phyloP scores from a whole-genome alignment of 1,284 basidiomycete genomes.

The Trichosporon sp. region DNA sequence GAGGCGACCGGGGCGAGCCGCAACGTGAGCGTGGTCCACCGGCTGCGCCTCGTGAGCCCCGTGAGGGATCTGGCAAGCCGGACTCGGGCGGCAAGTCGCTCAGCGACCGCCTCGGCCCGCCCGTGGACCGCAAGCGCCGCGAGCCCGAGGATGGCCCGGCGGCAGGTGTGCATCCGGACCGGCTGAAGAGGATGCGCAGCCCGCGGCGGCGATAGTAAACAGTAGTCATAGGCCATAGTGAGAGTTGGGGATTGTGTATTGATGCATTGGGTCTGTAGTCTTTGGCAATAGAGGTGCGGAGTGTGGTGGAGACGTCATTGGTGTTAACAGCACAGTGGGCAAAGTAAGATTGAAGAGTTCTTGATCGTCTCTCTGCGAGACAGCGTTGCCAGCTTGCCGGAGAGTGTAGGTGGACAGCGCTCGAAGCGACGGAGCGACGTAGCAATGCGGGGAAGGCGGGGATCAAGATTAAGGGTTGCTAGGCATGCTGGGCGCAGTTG shows the following conservation, averaged over 20 bases:
- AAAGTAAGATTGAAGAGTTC: background rate
- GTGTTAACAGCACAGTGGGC: no score
- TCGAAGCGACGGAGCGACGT: background rate
- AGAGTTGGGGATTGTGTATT: background rate
- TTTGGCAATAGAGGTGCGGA: no score
- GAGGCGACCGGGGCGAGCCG: background rate
- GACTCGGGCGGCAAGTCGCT: slow-evolving; percentile 1
- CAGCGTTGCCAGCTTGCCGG: no score
- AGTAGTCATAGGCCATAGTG: slow-evolving; percentile 10
- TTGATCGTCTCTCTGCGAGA: no score
- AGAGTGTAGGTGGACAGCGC: background rate
- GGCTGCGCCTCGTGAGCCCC: background rate
- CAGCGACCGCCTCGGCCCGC: slow-evolving; percentile 5
- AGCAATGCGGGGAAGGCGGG: background rate
- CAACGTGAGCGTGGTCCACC: background rate
- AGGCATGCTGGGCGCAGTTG: background rate
- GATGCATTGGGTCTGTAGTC: slow-evolving; percentile 5
- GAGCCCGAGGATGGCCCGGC: background rate
- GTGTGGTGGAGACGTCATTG: no score
- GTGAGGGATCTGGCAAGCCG: background rate
- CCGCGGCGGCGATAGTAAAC: slow-evolving; percentile 7
- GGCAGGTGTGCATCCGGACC: background rate
- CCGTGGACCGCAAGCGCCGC: slow-evolving; percentile 1
- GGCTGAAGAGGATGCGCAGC: slow-evolving; percentile 14
- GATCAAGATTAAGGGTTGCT: background rate